Base-by-base conservation (phyloP, 352 stramenopile genomes). In the Phytophthora fragariae region DNA sequence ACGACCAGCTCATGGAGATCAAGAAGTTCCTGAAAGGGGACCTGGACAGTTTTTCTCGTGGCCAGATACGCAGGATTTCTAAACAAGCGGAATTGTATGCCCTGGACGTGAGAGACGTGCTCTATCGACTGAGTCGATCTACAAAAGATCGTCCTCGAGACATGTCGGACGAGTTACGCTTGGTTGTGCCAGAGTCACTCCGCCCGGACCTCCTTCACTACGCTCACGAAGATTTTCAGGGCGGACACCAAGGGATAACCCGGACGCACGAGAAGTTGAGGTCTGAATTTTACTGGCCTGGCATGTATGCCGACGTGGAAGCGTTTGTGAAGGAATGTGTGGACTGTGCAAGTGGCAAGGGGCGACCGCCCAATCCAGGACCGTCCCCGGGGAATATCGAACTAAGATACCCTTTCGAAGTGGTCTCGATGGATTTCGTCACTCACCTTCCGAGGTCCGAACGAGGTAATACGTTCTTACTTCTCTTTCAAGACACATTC, bases 371-470 rank as follows among this genome's bases (percentile, higher is more conserved):
- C 0, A 56, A 56, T 4, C 46, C 21, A 8, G 62, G 64, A 1
- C 55, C 57, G 12, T 65, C 64, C 6, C 56, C 44, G 0, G 47
- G 56, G 12, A 71, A 71, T 5, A 52, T 71, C n/a, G n/a, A n/a
- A n/a, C n/a, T n/a, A n/a, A n/a, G n/a, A n/a, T n/a, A n/a, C n/a
- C n/a, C n/a, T n/a, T 65, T 74, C 54, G 39, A 74, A 17, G 24
- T 64, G 0, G 49, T 74, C 2, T 64, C 59, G 37, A 69, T 64
- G 68, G 62, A 71, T 15, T 75, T 65, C 5, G 44, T 67, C 5
- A 75, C 57, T 4, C 49, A 53, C 3, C 12, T 70, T 17, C 56
- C 61, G 5, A 21, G 24, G 31, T 58, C 56, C 2, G 12, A 14
- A 9, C 27, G 44, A 14, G 60, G 59, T 9, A 70, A 58, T 15